Evolutionary conservation across 768 basidiomycete species (phyloP), one percentile per base, ranked within the genome.

Genomic region (Amanita molliuscula): DNA sequence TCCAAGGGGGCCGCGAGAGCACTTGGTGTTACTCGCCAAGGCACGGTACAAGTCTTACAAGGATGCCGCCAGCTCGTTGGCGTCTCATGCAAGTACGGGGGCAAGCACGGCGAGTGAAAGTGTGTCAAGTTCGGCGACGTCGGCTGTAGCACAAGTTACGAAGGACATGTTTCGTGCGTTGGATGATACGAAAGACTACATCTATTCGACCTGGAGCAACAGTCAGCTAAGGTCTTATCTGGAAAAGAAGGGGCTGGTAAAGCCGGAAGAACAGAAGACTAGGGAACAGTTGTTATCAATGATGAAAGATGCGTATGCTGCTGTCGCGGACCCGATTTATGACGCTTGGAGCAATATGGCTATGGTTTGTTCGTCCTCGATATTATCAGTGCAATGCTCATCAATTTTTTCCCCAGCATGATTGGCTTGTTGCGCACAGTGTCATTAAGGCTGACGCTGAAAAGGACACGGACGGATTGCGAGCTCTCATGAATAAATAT

Each of bases 151-250:
- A 0, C 75, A 79, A 52, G 78, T 81, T 2, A 78, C 81, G 0
- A 66, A 73, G 13, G 72, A 75, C 2, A 77, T 70, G 8, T 64
- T 62, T 6, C 67, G 70, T 20, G 67, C 67, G 23, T 62, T 90
- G 18, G 85, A 93, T 54, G 78, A 86, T 52, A 64, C 81, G 26
- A 88, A 82, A 62, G 93, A 97, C 62, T 94, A 92, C 57, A 67
- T 93, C 15, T 95, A 87, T 64, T 90, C 87, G 0, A 78, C 85
- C 0, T 96, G 95, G 95, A 82, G 86, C 50, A 89, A 94, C 56
- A 83, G 73, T 58, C 73, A 74, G 55, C 65, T 97, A 42, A 72
- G 84, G 44, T 65, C 59, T 0, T 96, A 83, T 67, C 77, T 94
- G 40, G 80, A 85, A 59, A 72, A 83, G 34, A 81, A 88, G 58